Evolutionary conservation across 306 rosid genomes (phyloP), one percentile per base, ranked within the genome.

Genomic region (Begonia masoniana): DNA sequence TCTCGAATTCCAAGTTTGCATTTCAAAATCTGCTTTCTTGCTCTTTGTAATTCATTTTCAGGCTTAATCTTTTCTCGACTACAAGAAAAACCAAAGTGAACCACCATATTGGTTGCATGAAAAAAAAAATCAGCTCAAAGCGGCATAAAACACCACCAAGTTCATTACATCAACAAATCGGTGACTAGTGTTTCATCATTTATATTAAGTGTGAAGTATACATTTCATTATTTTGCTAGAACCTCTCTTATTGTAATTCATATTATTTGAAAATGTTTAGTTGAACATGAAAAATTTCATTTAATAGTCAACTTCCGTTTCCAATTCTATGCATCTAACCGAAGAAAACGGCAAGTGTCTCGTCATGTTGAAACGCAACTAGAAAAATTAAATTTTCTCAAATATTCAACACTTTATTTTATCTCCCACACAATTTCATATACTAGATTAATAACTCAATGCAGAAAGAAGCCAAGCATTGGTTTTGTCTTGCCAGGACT

Each of bases 31-130:
- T 88, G 88, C 69, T 76, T 81, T 65, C 42, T 60, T 43, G 96
- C 96, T 75, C 95, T 76, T 65, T 71, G 78, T 52, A 88, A 78
- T 72, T 88, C 96, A 66, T 72, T 84, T 62, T 84, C 96, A 12
- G 94, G 96, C 76, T 70, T 81, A 61, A 88, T 79, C 76, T 88
- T 88, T 74, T 88, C 96, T 71, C 92, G 83, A 59, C 96, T 88
- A 68, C n/a, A 9, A 62, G 49, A 59, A 12, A 56, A 53, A 63
- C 63, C 56, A 60, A 55, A 41, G 10, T 50, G 13, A 62, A 17
- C 23, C 42, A 43, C 7, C 31, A 50, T 52, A 60, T n/a, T 21
- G 24, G 24, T 21, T 3, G 24, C 24, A 21, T 21, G 24, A 51
- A 50, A 55, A 50, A 50, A 51, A 26, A 61, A 57, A 48, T 17